Conservation (phyloP, 2,329 filamentous ascomycete species). For the Calonectria crousiana region DNA sequence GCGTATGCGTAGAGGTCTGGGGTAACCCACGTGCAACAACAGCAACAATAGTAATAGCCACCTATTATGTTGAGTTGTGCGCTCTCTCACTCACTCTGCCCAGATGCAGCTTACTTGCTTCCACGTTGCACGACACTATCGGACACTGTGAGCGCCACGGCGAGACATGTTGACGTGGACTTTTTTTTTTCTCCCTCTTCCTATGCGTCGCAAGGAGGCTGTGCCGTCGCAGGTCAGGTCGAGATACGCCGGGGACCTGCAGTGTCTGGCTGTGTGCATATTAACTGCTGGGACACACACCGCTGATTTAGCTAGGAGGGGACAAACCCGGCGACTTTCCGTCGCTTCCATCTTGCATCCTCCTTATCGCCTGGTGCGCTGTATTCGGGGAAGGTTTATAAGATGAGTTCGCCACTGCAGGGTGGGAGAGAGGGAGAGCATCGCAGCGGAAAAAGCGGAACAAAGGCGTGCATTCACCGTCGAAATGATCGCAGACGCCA, state of each 20-base stretch:
- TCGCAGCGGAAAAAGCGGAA: not conserved
- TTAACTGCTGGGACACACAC: constrained; percentile 1
- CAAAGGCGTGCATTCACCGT: not conserved
- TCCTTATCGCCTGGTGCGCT: not conserved
- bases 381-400: not conserved
- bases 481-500: not conserved
- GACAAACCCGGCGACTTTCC: not conserved
- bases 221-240: not conserved
- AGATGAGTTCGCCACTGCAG: not conserved
- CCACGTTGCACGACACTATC: not conserved
- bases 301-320: not conserved
- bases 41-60: not conserved
- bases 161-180: not conserved
- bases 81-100: not conserved
- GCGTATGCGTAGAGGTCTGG: not conserved
- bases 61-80: not conserved
- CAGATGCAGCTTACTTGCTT: not conserved
- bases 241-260: not conserved
- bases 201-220: not conserved
- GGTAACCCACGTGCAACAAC: not conserved
- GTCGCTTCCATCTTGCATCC: too few species aligned
- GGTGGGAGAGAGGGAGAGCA: not conserved
- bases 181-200: not conserved
- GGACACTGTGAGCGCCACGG: not conserved
- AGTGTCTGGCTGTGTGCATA: not conserved